phyloP scores from a whole-genome alignment of 83 land plant species.

The Diphasiastrum complanatum region DNA sequence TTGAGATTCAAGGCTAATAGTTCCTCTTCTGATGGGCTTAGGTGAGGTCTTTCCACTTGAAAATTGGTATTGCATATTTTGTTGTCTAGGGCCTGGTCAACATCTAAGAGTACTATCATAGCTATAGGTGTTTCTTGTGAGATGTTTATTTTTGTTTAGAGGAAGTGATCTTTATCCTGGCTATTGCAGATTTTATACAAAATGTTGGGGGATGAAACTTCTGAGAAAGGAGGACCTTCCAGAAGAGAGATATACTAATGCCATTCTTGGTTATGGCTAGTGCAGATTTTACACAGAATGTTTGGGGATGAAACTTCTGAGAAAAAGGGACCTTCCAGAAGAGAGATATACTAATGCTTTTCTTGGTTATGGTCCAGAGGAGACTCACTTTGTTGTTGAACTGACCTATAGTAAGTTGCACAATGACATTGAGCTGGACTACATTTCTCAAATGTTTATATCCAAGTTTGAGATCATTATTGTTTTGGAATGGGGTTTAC shows the following conservation, averaged over 20 bases:
- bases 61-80: too few species aligned
- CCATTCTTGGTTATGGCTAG: not conserved
- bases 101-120: too few species aligned
- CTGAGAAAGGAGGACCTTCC: not conserved
- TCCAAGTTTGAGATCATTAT: too few species aligned
- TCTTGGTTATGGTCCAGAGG: conserved; percentile 98
- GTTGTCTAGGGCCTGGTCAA: too few species aligned
- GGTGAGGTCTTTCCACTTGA: too few species aligned
- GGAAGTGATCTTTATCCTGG: not conserved
- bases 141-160: not conserved
- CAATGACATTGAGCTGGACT: too few species aligned
- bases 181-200: not conserved
- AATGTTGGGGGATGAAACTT: not conserved
- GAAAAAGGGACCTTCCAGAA: conserved; percentile 89
- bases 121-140: too few species aligned
- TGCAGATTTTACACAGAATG: conserved; percentile 93
- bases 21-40: too few species aligned
- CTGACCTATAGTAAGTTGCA: conserved; percentile 90
- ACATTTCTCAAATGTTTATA: too few species aligned
- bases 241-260: not conserved
- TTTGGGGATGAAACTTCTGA: conserved; percentile 90
- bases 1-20: not conserved
- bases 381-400: conserved; percentile 88
- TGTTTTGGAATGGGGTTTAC: too few species aligned
- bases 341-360: conserved; percentile 97